Percentiles rank a stretch among this genome's conserved stretches.
Conservation (phyloP, 164 flowering plant species). For the Cinnamomum micranthum region DNA sequence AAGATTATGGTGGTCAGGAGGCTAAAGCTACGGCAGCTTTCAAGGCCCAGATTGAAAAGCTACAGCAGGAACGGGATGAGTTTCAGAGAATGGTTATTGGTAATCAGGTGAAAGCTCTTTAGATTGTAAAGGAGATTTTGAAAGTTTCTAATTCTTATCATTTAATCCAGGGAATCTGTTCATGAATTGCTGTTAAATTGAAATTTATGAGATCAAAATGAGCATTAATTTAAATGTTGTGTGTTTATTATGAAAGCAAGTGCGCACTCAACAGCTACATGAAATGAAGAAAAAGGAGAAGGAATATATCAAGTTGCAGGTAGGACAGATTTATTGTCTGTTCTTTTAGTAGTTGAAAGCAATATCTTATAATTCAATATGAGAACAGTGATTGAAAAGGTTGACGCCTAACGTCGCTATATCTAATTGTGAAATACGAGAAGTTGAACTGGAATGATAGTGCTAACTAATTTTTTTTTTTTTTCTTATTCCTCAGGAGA, state of each 20-base stretch:
- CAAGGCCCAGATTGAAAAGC: conserved; percentile 88
- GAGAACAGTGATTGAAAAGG: background rate
- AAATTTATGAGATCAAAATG: background rate
- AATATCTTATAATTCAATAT: no score
- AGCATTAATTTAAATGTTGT: conserved; percentile 1
- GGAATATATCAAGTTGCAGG: conserved; percentile 96
- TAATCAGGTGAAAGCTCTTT: conserved; percentile 61
- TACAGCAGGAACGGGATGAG: conserved; percentile 96
- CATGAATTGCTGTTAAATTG: background rate
- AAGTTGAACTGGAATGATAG: background rate
- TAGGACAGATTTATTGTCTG: conserved; percentile 7
- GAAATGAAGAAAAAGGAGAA: conserved; percentile 99
- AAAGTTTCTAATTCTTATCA: background rate
- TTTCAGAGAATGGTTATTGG: conserved; percentile 98
- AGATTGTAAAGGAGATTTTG: background rate
- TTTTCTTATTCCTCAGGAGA: conserved; percentile 48
- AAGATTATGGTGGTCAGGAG: conserved; percentile 48
- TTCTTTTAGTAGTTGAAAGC: background rate
- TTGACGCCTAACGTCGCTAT: background rate
- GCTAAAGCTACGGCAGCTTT: conserved; percentile 84
- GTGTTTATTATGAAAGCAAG: conserved; percentile 57
- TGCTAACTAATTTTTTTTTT: background rate
- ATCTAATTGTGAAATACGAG: background rate
- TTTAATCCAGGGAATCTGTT: background rate
- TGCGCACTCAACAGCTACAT: conserved; percentile 87